Evolutionary conservation across 352 stramenopile genomes (phyloP), one percentile per base, ranked within the genome.

Genomic region (Aphanomyces astaci): DNA sequence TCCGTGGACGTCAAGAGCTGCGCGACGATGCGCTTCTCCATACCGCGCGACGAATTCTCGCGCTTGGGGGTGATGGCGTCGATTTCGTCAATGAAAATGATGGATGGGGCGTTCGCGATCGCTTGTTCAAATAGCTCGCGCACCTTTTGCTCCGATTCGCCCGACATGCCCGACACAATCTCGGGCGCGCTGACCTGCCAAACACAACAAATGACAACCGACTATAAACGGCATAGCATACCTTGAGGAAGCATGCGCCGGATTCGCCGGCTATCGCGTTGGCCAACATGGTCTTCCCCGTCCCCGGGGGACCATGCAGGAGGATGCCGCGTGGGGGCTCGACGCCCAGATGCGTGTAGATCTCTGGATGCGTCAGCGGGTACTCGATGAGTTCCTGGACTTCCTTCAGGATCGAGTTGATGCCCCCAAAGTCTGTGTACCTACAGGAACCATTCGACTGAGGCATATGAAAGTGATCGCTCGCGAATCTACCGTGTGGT

Each of bases 51-150:
- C 32, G 90, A 92, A 4, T 81, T 97, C 73, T 97, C 95, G 66
- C 95, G 78, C 75, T 97, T 97, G 19, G 94, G 93, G 25, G 94
- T 97, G 80, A 98, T 98, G 7, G 94, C 96, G 72, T 99, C 95
- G 75, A 98, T 95, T 74, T 98, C 95, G 70, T 98, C 96, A 71
- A 99, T 98, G 74, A 99, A 99, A 65, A 99, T 91, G 74, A 99
- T 98, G 7, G 96, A 93, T 66, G 89, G 96, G 56, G 90, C 92
- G 56, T 98, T 96, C 43, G 77, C 86, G 54, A 98, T 86, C 0
- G 96, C 95, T 72, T 98, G 91, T 67, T 98, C 93, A 74, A 99
- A 98, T n/a, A 96, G 74, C 43, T 91, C 82, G 15, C 90, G 78
- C 32, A 97, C 71, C 73, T 95, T 94, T 71, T 92, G 84, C 73